Base-by-base conservation (phyloP, 495 filamentous ascomycete genomes). In the Xylaria castorea region DNA sequence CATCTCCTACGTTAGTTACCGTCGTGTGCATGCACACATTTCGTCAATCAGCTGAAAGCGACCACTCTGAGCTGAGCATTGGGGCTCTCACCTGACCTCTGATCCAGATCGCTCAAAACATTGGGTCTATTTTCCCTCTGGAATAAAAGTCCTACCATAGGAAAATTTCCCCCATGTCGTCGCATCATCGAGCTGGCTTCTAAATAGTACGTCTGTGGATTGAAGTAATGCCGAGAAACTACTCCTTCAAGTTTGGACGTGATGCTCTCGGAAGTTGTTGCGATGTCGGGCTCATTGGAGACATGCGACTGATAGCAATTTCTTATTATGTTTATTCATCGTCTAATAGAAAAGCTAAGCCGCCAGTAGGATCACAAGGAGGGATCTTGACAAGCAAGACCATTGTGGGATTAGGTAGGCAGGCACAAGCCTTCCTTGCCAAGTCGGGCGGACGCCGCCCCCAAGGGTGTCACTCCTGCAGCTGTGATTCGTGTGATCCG, bases 301-400 rank as follows among this genome's bases (percentile, higher is more conserved):
- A 32, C 34, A 46, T 25, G 27, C 18, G 25, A 32, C 36, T 67
- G 70, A 67, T 72, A 67, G 60, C 63, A 66, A 48, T 6, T 72
- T 68, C 48, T 42, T 53, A 73, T 73, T 73, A 73, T 65, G 65
- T 69, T 58, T 73, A 36, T 64, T 20, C 53, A 69, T 73, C 65
- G 57, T 55, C 57, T 68, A 73, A 68, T 22, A 50, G 57, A 73
- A 72, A 73, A 68, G 65, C 55, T 18, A 42, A 64, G 58, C 38
- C 71, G 65, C 71, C 71, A 73, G 71, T 73, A 73, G 65, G 57
- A 72, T 72, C 63, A 60, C 70, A 61, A 25, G 53, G 70, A 67
- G 25, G 64, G n/a, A 73, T 63, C 65, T 71, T 14, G 30, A 55
- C 58, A 18, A 44, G 5, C 34, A 44, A 62, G 65, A 63, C 65